Percentiles rank a stretch among this genome's conserved stretches.
Conservation (phyloP, 2,329 filamentous ascomycete species). For the Penicillium decumbens region DNA sequence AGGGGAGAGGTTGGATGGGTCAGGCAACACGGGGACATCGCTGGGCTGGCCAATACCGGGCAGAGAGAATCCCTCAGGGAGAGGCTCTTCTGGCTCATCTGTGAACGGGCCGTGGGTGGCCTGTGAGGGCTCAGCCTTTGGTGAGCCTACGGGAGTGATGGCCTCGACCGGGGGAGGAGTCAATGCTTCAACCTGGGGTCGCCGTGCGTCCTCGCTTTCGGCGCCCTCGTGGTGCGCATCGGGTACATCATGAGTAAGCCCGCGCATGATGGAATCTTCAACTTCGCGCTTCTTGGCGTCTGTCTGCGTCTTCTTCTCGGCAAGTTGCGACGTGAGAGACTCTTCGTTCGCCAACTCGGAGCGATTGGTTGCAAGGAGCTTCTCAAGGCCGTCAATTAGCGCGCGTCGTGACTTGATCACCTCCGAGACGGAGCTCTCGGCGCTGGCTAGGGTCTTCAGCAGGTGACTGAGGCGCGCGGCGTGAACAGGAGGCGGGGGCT, state of each 20-base stretch:
- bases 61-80: constrained; percentile 17
- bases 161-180: constrained; percentile 69
- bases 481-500: constrained; percentile 81
- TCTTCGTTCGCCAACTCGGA: constrained; percentile 67
- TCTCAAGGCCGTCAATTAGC: constrained; percentile 76
- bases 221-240: constrained; percentile 41
- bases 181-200: constrained; percentile 78
- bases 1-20: constrained; percentile 17
- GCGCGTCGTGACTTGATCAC: constrained; percentile 78
- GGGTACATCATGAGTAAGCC: constrained; percentile 58
- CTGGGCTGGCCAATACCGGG: constrained; percentile 20
- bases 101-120: constrained; percentile 28
- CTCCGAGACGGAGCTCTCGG: constrained; percentile 83
- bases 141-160: constrained; percentile 50
- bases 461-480: constrained; percentile 83
- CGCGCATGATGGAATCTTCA: constrained; percentile 84
- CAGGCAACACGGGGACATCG: constrained; percentile 17
- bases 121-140: constrained; percentile 35
- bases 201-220: constrained; percentile 36
- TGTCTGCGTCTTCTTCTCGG: constrained; percentile 63
- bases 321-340: constrained; percentile 58
- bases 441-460: constrained; percentile 81
- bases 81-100: constrained; percentile 10
- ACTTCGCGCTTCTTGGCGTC: constrained; percentile 83
- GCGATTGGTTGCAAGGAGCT: constrained; percentile 70